A percentile compares a stretch with the other conserved stretches of the same genome.
Conservation (phyloP, 306 rosid genomes). For the Trichosanthes cucumerina region DNA sequence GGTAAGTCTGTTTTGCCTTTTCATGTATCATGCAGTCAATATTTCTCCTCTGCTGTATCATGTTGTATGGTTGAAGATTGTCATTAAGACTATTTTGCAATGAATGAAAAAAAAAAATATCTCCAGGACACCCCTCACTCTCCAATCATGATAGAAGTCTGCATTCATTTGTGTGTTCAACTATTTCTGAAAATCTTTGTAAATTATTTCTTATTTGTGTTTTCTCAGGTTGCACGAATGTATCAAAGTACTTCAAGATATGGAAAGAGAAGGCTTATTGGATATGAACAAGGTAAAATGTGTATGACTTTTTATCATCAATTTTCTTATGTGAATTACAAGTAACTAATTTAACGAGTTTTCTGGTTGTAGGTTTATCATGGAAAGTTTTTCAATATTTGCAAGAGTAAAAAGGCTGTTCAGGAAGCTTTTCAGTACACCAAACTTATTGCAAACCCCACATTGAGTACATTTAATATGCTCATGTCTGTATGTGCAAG, state of each 20-base stretch:
- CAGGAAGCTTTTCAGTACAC: conserved; percentile 77
- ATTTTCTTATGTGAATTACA: conserved; percentile 17
- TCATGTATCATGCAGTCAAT: neutral
- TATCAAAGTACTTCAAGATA: conserved; percentile 60
- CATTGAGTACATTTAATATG: conserved; percentile 87
- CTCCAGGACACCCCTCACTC: neutral
- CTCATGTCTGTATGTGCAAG: conserved; percentile 87
- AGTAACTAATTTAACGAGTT: conserved; percentile 22
- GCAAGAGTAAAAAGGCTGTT: conserved; percentile 79
- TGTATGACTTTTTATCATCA: conserved; percentile 14
- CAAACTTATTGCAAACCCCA: conserved; percentile 74
- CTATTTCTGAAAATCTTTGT: conserved; percentile 7
- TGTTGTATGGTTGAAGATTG: neutral
- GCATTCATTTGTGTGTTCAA: neutral
- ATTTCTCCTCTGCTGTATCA: neutral
- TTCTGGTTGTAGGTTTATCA: conserved; percentile 69
- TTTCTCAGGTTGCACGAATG: conserved; percentile 56
- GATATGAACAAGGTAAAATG: conserved; percentile 84
- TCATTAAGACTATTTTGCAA: neutral
- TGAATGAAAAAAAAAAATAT: neutral
- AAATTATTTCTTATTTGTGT: conserved; percentile 24
- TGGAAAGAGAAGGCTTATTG: conserved; percentile 57
- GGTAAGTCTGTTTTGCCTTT: conserved; percentile 34
- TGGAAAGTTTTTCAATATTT: conserved; percentile 71
- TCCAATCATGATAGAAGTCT: neutral